These are phyloP conservation scores for Schizonepeta tenuifolia DNA, from an alignment of 257 asterid species.

Conservation along the genomic window DNA sequence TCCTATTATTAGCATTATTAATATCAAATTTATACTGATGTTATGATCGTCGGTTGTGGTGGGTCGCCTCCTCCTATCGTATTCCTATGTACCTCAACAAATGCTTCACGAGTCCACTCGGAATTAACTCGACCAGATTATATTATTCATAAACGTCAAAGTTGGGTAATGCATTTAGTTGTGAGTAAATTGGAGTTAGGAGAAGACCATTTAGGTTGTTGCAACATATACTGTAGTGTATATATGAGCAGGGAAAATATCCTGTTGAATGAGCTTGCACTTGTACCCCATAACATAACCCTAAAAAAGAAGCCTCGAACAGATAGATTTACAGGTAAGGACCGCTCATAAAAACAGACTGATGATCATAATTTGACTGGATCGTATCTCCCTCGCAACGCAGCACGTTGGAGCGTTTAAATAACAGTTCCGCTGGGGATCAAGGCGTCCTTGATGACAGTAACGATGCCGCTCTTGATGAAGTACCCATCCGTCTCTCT, in stretches of 20 bases:
- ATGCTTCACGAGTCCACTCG: too few relatives aligned
- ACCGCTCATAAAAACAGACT: not conserved
- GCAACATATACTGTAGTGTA: too few relatives aligned
- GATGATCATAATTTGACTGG: not conserved
- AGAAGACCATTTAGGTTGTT: too few relatives aligned
- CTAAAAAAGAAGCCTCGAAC: too few relatives aligned
- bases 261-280: too few relatives aligned
- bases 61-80: not conserved
- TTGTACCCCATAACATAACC: too few relatives aligned
- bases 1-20: not conserved
- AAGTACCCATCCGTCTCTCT: conserved; percentile 74
- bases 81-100: too few relatives aligned
- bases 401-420: conserved; percentile 16
- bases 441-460: conserved; percentile 64
- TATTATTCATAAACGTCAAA: too few relatives aligned
- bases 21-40: not conserved
- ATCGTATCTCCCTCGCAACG: not conserved
- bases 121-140: too few relatives aligned
- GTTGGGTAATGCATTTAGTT: too few relatives aligned
- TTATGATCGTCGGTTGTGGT: conserved; percentile 2
- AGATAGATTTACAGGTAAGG: not conserved
- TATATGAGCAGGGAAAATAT: too few relatives aligned
- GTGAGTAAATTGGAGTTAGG: too few relatives aligned
- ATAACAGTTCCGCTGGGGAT: conserved; percentile 63
- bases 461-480: conserved; percentile 72